These are phyloP conservation scores for Phoma sp. DNA, from an alignment of 2,329 filamentous ascomycete genomes.

Conservation along the genomic window DNA sequence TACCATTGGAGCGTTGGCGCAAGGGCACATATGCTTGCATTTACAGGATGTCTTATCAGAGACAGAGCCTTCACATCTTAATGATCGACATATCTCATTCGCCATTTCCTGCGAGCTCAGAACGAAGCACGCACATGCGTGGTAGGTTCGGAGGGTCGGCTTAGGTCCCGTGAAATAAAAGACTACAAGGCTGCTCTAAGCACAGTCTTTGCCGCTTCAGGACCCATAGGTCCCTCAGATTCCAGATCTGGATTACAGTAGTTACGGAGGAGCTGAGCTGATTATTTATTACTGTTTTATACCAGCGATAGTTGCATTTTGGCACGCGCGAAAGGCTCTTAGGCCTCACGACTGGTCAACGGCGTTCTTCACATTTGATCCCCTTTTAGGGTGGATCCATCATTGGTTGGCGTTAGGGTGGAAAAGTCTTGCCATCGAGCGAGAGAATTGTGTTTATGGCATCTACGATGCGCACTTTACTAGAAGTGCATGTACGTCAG, in stretches of 20 bases:
- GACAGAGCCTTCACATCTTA: slow-evolving; percentile 29
- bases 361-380: slow-evolving; percentile 38
- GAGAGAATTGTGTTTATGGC: slow-evolving; percentile 22
- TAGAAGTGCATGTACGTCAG: slow-evolving; percentile 36
- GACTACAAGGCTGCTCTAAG: background rate
- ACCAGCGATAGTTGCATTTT: slow-evolving; percentile 45
- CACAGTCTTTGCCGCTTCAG: background rate
- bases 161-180: background rate
- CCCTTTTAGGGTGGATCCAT: slow-evolving; percentile 29
- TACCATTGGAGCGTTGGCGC: slow-evolving; percentile 26
- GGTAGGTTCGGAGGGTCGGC: background rate
- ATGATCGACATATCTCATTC: slow-evolving; percentile 14
- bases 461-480: slow-evolving; percentile 37
- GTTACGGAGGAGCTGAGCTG: slow-evolving; percentile 1
- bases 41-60: slow-evolving; percentile 42
- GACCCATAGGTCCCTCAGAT: background rate
- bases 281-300: slow-evolving; percentile 32
- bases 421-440: slow-evolving; percentile 20
- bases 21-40: slow-evolving; percentile 32
- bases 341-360: slow-evolving; percentile 33
- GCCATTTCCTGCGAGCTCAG: slow-evolving; percentile 1
- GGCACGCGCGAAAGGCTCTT: slow-evolving; percentile 37
- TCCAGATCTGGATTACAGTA: background rate
- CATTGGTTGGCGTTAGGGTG: slow-evolving; percentile 31
- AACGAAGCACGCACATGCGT: background rate